A percentile compares a stretch with the other conserved stretches of the same genome.
phyloP scores from a whole-genome alignment of 352 stramenopile species.

The Plasmopara halstedii region DNA sequence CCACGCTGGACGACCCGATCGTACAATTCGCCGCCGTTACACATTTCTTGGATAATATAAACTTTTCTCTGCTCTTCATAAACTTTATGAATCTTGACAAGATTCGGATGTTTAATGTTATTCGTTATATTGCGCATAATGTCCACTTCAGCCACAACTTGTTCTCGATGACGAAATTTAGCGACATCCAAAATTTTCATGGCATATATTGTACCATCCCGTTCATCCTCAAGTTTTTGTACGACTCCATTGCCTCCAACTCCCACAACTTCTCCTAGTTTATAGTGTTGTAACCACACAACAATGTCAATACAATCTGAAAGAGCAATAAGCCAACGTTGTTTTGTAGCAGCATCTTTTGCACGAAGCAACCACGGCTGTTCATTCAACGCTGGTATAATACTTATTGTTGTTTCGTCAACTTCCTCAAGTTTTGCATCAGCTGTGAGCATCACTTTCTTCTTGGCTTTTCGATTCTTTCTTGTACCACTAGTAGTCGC shows the following conservation, averaged over 20 bases:
- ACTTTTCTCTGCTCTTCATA: constrained; percentile 80
- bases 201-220: constrained; percentile 41
- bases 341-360: constrained; percentile 40
- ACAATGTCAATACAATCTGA: constrained; percentile 75
- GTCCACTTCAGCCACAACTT: constrained; percentile 66
- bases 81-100: constrained; percentile 75
- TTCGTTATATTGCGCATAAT: constrained; percentile 79
- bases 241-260: constrained; percentile 74
- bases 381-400: constrained; percentile 40
- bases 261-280: constrained; percentile 50
- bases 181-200: constrained; percentile 74
- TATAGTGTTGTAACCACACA: constrained; percentile 65
- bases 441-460: constrained; percentile 51
- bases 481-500: constrained; percentile 6
- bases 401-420: constrained; percentile 43
- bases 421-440: constrained; percentile 46
- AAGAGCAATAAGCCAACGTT: constrained; percentile 52
- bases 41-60: constrained; percentile 65
- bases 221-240: constrained; percentile 51
- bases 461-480: constrained; percentile 26
- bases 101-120: constrained; percentile 67
- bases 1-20: constrained; percentile 52
- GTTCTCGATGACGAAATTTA: constrained; percentile 67
- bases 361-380: constrained; percentile 58
- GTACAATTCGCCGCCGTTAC: constrained; percentile 49